Evolutionary conservation across 2,329 filamentous ascomycete species (phyloP), one percentile per base, ranked within the genome.

Genomic region (Botrytis paeoniae): DNA sequence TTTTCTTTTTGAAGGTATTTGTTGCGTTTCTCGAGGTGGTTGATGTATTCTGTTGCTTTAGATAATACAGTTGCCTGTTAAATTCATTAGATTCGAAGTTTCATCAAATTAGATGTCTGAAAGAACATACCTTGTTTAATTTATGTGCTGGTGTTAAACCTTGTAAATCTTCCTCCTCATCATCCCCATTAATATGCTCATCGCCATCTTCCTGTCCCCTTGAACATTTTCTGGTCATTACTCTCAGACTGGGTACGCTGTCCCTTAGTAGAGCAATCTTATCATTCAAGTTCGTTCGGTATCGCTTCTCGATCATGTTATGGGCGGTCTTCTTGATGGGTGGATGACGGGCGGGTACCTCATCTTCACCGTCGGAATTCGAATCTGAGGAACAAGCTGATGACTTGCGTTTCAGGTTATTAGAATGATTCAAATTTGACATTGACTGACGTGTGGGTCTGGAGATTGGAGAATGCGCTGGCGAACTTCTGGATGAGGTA

Each of bases 31-130:
- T 98, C 95, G 2, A 98, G 85, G 82, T 98, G 95, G 43, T 91
- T 89, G 76, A 98, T 98, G 79, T 98, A 98, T 81, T 98, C 95
- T 16, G 95, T 98, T 9, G 95, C 95, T 82, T 98, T 98, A 77
- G 93, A 94, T 69, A 98, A 84, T 62, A 98, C 88, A 0, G 78
- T 80, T 71, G 78, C 78, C 79, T 72, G 18, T 69, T 20, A 29
- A 48, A n/a, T 43, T 65, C 3, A 59, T 73, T 66, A 75, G 41
- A 71, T 69, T 29, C 25, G 10, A 18, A 32, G 32, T 32, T 22
- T 22, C 25, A 63, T 16, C 14, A 18, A 37, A 37, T 22, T 35
- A 22, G 37, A 29, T 14, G 54, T 22, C 59, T 39, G 64, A 32
- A 72, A 39, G 62, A 35, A 69, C 70, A 48, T 62, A 80, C 90